Conservation (phyloP, 352 stramenopile genomes). For the Globisporangium yorkense region DNA sequence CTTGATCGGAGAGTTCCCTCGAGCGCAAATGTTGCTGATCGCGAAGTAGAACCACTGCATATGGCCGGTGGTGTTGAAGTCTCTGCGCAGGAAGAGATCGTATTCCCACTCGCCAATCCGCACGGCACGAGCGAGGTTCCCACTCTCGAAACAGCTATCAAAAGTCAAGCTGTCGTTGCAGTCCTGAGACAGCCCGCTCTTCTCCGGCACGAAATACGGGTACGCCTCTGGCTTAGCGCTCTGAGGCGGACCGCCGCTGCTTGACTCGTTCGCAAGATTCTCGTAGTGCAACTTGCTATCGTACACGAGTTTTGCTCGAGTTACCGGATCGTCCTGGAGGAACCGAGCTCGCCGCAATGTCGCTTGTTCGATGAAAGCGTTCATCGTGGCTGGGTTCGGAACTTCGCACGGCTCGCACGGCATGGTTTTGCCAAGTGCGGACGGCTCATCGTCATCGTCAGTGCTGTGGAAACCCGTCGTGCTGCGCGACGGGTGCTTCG, state of each 20-base stretch:
- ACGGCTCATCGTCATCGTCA: not conserved
- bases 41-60: conserved; percentile 96
- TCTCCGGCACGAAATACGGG: conserved; percentile 35
- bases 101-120: conserved; percentile 86
- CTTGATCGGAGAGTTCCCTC: conserved; percentile 9
- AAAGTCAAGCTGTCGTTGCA: conserved; percentile 64
- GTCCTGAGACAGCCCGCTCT: conserved; percentile 15
- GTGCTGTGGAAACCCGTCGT: not conserved
- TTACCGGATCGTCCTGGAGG: conserved; percentile 23
- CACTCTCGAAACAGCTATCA: conserved; percentile 91
- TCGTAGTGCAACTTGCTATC: conserved; percentile 26
- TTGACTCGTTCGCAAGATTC: not conserved
- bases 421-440: conserved; percentile 11
- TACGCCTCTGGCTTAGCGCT: not conserved
- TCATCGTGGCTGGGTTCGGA: conserved; percentile 10
- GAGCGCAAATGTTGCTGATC: conserved; percentile 62
- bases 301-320: conserved; percentile 47
- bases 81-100: conserved; percentile 83
- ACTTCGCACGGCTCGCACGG: conserved; percentile 16
- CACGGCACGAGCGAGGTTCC: conserved; percentile 84
- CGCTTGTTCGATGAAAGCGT: conserved; percentile 23
- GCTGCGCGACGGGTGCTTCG: conserved; percentile 23
- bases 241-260: conserved; percentile 3
- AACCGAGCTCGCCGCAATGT: conserved; percentile 22
- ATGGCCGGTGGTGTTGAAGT: conserved; percentile 80